Percentiles rank a stretch among this genome's conserved stretches.
Conservation (phyloP, 192 early-diverging fungal genomes). For the Powellomyces hirtus region DNA sequence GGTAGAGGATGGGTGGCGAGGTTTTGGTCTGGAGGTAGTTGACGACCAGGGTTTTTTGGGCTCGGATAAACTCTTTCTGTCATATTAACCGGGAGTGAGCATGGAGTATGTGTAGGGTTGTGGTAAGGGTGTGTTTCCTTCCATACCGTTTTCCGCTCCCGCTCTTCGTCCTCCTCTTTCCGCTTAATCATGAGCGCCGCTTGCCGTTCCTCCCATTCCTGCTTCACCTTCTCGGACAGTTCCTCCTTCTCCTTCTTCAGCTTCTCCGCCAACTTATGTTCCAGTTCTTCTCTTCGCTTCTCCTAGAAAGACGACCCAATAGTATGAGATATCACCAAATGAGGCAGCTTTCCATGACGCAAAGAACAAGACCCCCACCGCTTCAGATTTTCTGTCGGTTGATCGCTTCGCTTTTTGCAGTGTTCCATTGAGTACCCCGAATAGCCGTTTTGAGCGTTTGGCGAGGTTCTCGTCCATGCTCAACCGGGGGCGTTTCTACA, state of each 20-base stretch:
- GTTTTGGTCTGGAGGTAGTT: conserved; percentile 12
- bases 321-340: not conserved
- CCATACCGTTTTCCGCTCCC: conserved; percentile 9
- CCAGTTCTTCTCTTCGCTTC: conserved; percentile 22
- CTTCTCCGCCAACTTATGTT: conserved; percentile 23
- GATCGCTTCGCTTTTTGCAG: conserved; percentile 1
- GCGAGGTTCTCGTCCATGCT: conserved; percentile 18
- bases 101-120: not conserved
- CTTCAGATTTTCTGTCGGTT: conserved; percentile 16
- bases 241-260: conserved; percentile 28
- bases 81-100: not conserved
- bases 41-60: not conserved
- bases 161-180: not conserved
- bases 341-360: not conserved
- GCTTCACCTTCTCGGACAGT: conserved; percentile 7
- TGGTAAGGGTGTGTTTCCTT: not conserved
- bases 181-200: not conserved
- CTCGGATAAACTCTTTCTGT: conserved; percentile 13
- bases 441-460: conserved; percentile 11
- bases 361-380: not conserved
- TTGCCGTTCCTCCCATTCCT: conserved; percentile 1
- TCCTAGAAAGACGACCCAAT: conserved; percentile 4
- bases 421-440: conserved; percentile 21
- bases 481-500: conserved; percentile 17
- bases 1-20: conserved; percentile 5